Evolutionary conservation across 169 alveolate genomes (phyloP), one percentile per base, ranked within the genome.

Genomic region (Eimeria maxima): DNA sequence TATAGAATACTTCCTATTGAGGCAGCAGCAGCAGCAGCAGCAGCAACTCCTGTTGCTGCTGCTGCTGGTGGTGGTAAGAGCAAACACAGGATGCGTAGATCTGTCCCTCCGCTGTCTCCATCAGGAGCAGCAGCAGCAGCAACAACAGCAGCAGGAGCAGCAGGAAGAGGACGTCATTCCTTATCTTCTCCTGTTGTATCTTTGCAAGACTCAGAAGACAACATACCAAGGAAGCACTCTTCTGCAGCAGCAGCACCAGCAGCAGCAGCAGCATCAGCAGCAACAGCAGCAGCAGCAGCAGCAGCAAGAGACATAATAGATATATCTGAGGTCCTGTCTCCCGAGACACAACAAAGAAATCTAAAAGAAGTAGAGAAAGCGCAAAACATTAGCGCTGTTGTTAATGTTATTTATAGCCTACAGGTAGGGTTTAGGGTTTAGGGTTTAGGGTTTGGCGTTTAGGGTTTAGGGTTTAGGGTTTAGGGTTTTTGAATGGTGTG

Each of bases 391-490:
- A 50, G 57, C 57, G 57, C 57, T 7, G 57, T 50, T 11, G 57
- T 50, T 11, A 50, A 50, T 11, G 33, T 42, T 42, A 22, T 6
- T 10, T 33, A 42, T 84, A n/a, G 55, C 44, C n/a, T 50, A 7
- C 57, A 50, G 11, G 57, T 50, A 50, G 57, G 57, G 57, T 50
- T 50, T 50, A 50, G 57, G 57, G 55, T 84, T 53, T 53, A 53
- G 67, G 67, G 67, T 57, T 57, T 57, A 57, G 67, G 81, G 81
- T 71, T 71, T 71, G n/a, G 81, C 47, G 81, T 71, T 71, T 71
- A 71, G 81, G 81, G 81, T 71, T 71, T 71, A 71, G 81, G 81
- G 81, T 71, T 71, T 71, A 71, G 81, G 76, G 76, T 67, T 67
- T 67, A 67, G 76, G 76, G 76, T n/a, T 74, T 74, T 74, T 24